Conservation (phyloP, 2,329 filamentous ascomycete genomes). For the Chaetomiaceae sp. region DNA sequence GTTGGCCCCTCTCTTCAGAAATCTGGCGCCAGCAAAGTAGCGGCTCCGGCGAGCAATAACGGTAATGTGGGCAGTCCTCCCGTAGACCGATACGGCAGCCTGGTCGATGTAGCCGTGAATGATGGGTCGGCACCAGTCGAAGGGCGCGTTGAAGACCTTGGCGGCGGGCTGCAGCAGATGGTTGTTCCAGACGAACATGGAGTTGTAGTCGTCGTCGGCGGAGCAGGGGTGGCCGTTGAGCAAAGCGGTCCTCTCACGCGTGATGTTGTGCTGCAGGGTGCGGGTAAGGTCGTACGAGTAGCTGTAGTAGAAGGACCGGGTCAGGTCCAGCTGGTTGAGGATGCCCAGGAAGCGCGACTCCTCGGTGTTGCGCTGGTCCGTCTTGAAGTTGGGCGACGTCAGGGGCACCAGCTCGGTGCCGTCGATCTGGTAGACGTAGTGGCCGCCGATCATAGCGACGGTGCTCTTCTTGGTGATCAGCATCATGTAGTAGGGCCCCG, state of each 20-base stretch:
- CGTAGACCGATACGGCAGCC: conserved; percentile 78
- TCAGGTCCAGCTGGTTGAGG: conserved; percentile 84
- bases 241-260: conserved; percentile 68
- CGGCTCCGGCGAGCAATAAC: conserved; percentile 89
- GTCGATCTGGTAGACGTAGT: conserved; percentile 93
- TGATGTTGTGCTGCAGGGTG: conserved; percentile 88
- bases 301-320: conserved; percentile 93
- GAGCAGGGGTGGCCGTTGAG: conserved; percentile 57
- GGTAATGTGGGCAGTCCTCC: conserved; percentile 83
- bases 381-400: conserved; percentile 68
- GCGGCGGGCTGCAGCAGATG: conserved; percentile 76
- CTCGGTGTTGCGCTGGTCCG: conserved; percentile 76
- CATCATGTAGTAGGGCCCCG: conserved; percentile 94
- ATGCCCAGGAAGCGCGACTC: conserved; percentile 86
- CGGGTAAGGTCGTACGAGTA: conserved; percentile 95
- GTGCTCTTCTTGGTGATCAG: conserved; percentile 94
- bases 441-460: conserved; percentile 91
- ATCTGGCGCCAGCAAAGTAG: conserved; percentile 89
- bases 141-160: conserved; percentile 67
- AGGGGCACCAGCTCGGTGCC: conserved; percentile 87
- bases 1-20: conserved; percentile 90
- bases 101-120: conserved; percentile 97
- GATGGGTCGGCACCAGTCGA: conserved; percentile 93
- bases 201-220: conserved; percentile 65
- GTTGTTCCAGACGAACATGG: conserved; percentile 98